These are phyloP conservation scores for Saccharomycopsis schoenii DNA, from an alignment of 805 yeast species.

Conservation along the genomic window DNA sequence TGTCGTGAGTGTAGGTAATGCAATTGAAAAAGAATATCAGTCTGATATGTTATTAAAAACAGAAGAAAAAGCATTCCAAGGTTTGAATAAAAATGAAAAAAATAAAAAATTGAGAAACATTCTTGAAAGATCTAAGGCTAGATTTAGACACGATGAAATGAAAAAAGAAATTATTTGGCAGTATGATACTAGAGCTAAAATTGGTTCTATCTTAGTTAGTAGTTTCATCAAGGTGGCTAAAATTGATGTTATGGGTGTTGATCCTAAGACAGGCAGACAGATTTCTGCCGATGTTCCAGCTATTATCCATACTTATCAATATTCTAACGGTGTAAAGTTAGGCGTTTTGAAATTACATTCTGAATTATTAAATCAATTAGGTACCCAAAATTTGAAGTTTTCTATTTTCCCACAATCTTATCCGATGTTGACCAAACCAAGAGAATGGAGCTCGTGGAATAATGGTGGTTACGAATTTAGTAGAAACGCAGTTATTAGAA, in stretches of 20 bases:
- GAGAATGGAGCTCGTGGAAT: conserved; percentile 74
- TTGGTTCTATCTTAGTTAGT: conserved; percentile 75
- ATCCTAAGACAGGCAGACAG: conserved; percentile 62
- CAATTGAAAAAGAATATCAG: conserved; percentile 75
- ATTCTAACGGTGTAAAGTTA: conserved; percentile 62
- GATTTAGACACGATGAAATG: conserved; percentile 29
- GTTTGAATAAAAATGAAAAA: conserved; percentile 34
- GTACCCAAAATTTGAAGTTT: conserved; percentile 53
- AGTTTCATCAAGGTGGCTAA: conserved; percentile 73
- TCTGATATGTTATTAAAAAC: conserved; percentile 53
- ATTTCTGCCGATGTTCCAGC: conserved; percentile 82
- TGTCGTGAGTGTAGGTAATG: conserved; percentile 69
- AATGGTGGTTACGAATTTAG: conserved; percentile 78
- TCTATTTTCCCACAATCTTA: conserved; percentile 75
- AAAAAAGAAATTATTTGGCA: conserved; percentile 42
- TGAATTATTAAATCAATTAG: conserved; percentile 52
- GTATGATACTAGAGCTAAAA: conserved; percentile 46
- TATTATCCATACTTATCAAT: conserved; percentile 80
- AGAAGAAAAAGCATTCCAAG: conserved; percentile 47
- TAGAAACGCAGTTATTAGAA: conserved; percentile 56
- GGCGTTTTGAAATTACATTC: conserved; percentile 78
- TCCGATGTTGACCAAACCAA: conserved; percentile 90
- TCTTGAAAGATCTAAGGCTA: conserved; percentile 29
- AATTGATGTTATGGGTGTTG: conserved; percentile 67
- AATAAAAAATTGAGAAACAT: conserved; percentile 33